Evolutionary conservation across 2,329 filamentous ascomycete genomes (phyloP).

Genomic region (Capronia americana): DNA sequence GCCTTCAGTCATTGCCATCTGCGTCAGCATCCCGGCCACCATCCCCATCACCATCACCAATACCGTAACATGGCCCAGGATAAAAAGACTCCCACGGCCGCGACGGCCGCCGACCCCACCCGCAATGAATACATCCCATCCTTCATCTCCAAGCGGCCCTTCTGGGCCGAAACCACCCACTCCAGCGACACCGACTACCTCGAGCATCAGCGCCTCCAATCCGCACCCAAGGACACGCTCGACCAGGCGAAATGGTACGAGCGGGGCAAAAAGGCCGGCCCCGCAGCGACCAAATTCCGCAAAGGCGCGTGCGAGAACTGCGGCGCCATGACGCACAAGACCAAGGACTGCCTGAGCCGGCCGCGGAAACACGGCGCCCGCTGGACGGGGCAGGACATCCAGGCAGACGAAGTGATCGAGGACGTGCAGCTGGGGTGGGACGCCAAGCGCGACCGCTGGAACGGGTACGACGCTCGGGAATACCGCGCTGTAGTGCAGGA

Average conservation of each 20-base stretch:
- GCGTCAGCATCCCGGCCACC: too few species aligned
- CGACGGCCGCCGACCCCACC: slow-evolving; percentile 24
- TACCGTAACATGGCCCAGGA: not conserved
- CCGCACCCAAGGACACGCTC: slow-evolving; percentile 45
- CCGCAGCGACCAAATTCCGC: slow-evolving; percentile 92
- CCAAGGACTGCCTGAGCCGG: slow-evolving; percentile 87
- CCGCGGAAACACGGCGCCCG: slow-evolving; percentile 88
- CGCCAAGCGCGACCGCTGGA: slow-evolving; percentile 96
- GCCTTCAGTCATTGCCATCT: not conserved
- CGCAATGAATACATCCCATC: slow-evolving; percentile 98
- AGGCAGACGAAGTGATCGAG: slow-evolving; percentile 87
- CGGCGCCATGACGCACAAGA: slow-evolving; percentile 94
- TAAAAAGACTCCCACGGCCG: not conserved
- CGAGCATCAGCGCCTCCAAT: slow-evolving; percentile 87
- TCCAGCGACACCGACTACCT: slow-evolving; percentile 80
- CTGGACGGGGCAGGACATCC: slow-evolving; percentile 91
- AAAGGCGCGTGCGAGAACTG: slow-evolving; percentile 99
- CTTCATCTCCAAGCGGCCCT: slow-evolving; percentile 97
- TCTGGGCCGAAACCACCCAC: slow-evolving; percentile 80
- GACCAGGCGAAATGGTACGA: slow-evolving; percentile 88
- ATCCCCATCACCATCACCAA: not conserved
- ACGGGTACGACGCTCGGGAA: slow-evolving; percentile 90
- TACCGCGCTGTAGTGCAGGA: slow-evolving; percentile 88
- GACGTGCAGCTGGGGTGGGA: slow-evolving; percentile 92
- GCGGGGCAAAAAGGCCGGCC: slow-evolving; percentile 80